Evolutionary conservation across 179 eudicot genomes (phyloP).

Genomic region (Gypsophila paniculata): DNA sequence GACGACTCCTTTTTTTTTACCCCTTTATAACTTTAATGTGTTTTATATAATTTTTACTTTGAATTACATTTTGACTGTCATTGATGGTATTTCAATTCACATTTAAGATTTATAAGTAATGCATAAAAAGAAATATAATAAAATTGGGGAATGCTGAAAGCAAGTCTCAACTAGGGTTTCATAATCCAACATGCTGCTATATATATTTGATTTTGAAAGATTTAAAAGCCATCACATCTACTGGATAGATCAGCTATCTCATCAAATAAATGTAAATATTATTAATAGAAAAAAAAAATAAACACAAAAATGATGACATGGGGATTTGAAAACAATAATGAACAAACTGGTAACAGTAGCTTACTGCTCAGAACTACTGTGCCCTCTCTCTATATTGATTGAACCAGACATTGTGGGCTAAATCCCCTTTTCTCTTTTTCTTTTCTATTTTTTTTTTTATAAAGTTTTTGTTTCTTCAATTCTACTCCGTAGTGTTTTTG

Average conservation of each 20-base stretch:
- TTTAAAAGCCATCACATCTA: not conserved
- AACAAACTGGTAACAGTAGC: conserved; percentile 3
- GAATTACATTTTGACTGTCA: conserved; percentile 18
- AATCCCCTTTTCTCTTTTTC: conserved; percentile 36
- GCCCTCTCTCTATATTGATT: conserved; percentile 44
- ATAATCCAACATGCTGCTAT: not conserved
- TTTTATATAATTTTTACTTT: not conserved
- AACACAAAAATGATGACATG: not conserved
- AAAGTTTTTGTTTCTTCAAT: not conserved
- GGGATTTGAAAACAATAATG: conserved; percentile 33
- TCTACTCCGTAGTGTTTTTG: conserved; percentile 36
- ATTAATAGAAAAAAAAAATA: no score
- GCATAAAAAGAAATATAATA: not conserved
- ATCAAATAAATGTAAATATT: no score
- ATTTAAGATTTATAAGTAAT: not conserved
- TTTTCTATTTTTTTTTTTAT: not conserved
- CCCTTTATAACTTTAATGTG: not conserved
- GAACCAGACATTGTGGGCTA: conserved; percentile 52
- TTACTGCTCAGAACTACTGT: conserved; percentile 21
- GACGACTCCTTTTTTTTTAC: not conserved
- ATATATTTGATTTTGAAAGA: not conserved
- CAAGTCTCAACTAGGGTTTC: conserved; percentile 32
- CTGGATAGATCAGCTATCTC: no score
- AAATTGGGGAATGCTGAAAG: no score
- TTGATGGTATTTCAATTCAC: not conserved